Evolutionary conservation across 2,329 filamentous ascomycete genomes (phyloP), one percentile per base, ranked within the genome.

Genomic region (Teratosphaeriaceae sp.): DNA sequence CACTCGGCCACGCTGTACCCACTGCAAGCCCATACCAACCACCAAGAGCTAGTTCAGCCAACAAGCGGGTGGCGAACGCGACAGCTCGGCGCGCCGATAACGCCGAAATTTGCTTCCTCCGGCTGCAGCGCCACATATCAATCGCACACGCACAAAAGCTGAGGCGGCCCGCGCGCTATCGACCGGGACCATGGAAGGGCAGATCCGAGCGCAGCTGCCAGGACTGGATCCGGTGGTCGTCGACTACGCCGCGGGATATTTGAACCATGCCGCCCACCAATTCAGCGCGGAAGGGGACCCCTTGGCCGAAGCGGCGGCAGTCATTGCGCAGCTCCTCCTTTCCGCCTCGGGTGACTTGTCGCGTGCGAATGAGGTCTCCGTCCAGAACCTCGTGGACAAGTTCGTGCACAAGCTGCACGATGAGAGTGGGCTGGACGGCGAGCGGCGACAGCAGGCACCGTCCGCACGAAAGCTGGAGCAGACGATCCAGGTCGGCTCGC

Each of bases 281-380:
- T 94, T 85, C 74, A 74, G 80, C 47, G 79, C 82, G 40, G 88
- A 94, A 51, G 68, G 70, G 40, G 88, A 94, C 51, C 89, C 89
- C 9, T 72, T 98, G 46, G 76, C 79, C 48, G 89, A 97, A 64
- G 92, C 92, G 38, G 88, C 88, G 37, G 74, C 80, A 27, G 77
- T 85, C 45, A 82, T 98, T 52, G 88, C 85, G n/a, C 85, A 90
- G 56, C 76, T 98, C 49, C 78, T 98, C 33, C 68, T 96, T 42
- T 97, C 92, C 33, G 92, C 92, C n/a, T 94, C 90, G 3, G 92
- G 90, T 37, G 80, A 90, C 55, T 75, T 84, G 40, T 84, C 82
- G 38, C 63, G 75, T 26, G 71, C 83, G 52, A 81, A 88, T 61
- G 82, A 90, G 68, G 75, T 79, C 24, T 83, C 84, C 56, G 86